Percentiles rank a stretch among this genome's conserved stretches.
Conservation (phyloP, 495 filamentous ascomycete genomes). For the Saxispiralis lemnorum region DNA sequence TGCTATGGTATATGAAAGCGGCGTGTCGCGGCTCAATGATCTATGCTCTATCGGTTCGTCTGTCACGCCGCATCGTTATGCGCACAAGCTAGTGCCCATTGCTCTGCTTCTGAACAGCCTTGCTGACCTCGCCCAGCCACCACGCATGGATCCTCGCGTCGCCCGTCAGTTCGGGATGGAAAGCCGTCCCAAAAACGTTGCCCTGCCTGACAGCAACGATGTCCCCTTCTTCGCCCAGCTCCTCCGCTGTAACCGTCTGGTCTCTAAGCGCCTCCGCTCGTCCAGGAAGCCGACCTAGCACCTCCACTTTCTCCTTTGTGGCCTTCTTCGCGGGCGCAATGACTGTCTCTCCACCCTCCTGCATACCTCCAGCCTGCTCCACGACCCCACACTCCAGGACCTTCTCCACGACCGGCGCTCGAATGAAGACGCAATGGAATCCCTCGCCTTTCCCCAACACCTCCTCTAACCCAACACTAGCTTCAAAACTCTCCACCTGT, state of each 20-base stretch:
- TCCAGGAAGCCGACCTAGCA: conserved; percentile 39
- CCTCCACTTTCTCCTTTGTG: conserved; percentile 31
- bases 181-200: conserved; percentile 91
- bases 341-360: conserved; percentile 41
- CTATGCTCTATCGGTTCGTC: too few species aligned
- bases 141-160: conserved; percentile 82
- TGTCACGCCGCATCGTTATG: too few species aligned
- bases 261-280: conserved; percentile 21
- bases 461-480: conserved; percentile 45
- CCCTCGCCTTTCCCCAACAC: conserved; percentile 36
- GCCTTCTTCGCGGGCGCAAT: conserved; percentile 40
- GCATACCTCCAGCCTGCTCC: conserved; percentile 30
- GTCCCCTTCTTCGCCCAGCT: conserved; percentile 47
- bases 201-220: conserved; percentile 83
- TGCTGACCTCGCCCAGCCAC: conserved; percentile 64
- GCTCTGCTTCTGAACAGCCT: too few species aligned
- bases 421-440: conserved; percentile 80
- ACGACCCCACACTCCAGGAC: conserved; percentile 30
- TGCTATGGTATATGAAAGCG: too few species aligned
- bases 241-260: conserved; percentile 27
- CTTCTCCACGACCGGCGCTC: conserved; percentile 82
- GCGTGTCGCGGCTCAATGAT: too few species aligned
- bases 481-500: conserved; percentile 83
- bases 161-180: conserved; percentile 85
- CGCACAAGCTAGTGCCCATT: too few species aligned